Conservation (phyloP, 1,284 basidiomycete genomes). For the Trametes polyzona region DNA sequence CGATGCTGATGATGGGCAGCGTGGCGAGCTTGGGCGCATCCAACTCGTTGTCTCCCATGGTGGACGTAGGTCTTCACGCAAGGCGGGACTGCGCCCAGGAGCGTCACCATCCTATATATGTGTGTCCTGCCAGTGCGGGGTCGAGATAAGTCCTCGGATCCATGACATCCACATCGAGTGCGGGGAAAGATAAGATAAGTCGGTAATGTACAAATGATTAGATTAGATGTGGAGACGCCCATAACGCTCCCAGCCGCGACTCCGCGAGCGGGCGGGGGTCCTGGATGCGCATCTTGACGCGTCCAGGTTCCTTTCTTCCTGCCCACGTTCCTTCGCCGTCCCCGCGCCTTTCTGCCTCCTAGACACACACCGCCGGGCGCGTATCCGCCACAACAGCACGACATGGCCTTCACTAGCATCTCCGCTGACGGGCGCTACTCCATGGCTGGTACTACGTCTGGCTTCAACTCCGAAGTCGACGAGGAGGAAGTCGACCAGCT, state of each 20-base stretch:
- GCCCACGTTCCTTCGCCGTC: conserved; percentile 15
- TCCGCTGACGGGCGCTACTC: conserved; percentile 23
- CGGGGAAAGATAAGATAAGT: background rate
- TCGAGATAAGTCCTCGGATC: background rate
- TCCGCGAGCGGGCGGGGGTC: background rate
- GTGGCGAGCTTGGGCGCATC: conserved; percentile 15
- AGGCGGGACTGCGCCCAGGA: background rate
- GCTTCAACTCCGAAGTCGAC: conserved; percentile 35
- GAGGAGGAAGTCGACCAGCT: conserved; percentile 67
- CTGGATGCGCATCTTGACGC: conserved; percentile 22
- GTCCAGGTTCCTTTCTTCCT: conserved; percentile 15
- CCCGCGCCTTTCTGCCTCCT: background rate
- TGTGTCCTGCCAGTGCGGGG: background rate
- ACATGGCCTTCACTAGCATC: conserved; percentile 24
- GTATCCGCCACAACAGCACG: background rate
- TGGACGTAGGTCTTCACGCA: background rate
- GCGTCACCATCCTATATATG: background rate
- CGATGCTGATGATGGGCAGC: conserved; percentile 47
- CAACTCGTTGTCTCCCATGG: background rate
- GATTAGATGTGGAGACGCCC: conserved; percentile 23
- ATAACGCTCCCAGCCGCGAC: background rate
- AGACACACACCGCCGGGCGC: background rate
- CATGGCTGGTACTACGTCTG: conserved; percentile 25
- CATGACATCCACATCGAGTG: background rate
- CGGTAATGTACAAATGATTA: conserved; percentile 7